These are phyloP conservation scores for Phoma herbarum DNA, from an alignment of 2,329 filamentous ascomycete genomes.

Conservation along the genomic window DNA sequence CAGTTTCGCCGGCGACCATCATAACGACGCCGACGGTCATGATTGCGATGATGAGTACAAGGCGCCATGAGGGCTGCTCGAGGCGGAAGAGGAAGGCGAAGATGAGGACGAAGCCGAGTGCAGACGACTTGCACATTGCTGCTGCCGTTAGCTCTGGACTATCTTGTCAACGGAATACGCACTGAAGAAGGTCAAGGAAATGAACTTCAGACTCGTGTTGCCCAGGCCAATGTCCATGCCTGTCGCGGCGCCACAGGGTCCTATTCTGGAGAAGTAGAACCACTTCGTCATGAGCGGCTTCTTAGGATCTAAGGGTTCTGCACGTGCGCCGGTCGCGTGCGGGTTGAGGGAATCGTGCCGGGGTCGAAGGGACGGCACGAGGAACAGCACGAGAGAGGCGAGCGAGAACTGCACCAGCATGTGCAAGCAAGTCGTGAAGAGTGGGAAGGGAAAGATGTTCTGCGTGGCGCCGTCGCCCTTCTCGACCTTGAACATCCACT, in stretches of 20 bases:
- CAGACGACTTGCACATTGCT: conserved; percentile 98
- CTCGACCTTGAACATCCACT: conserved; percentile 92
- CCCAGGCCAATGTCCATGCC: conserved; percentile 95
- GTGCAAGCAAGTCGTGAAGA: conserved; percentile 94
- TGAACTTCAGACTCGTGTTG: conserved; percentile 95
- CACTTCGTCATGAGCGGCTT: conserved; percentile 80
- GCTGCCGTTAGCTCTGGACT: conserved; percentile 29
- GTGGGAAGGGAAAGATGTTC: conserved; percentile 85
- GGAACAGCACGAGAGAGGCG: conserved; percentile 77
- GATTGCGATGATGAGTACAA: conserved; percentile 85
- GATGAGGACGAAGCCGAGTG: conserved; percentile 90
- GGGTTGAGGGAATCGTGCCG: conserved; percentile 56
- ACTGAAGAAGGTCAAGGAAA: conserved; percentile 94
- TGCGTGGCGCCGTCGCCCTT: conserved; percentile 46
- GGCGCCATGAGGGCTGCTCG: conserved; percentile 83
- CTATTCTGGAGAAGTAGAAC: conserved; percentile 92
- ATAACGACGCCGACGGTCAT: conserved; percentile 96
- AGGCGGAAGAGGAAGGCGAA: conserved; percentile 96
- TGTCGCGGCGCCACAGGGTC: conserved; percentile 90
- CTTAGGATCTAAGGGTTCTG: conserved; percentile 49
- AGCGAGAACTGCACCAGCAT: conserved; percentile 92
- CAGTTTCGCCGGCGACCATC: conserved; percentile 96
- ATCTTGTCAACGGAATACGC: conserved; percentile 23
- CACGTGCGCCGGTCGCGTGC: conserved; percentile 38
- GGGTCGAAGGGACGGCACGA: conserved; percentile 84